phyloP scores from a whole-genome alignment of 495 filamentous ascomycete species.

The Filosporella fistucella region DNA sequence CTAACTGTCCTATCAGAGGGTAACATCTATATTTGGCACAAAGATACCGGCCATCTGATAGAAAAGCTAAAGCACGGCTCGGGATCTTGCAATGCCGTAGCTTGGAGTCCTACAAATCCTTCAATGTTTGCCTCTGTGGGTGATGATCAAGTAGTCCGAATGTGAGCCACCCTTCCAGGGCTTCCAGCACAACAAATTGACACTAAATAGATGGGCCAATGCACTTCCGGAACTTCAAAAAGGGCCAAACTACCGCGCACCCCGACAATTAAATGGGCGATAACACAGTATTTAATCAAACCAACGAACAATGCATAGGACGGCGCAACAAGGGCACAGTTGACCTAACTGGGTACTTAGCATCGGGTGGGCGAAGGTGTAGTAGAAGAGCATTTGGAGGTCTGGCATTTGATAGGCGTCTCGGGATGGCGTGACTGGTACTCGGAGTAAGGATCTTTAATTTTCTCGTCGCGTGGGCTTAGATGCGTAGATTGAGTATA shows the following conservation, averaged over 20 bases:
- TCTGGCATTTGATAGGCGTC: slow-evolving; percentile 14
- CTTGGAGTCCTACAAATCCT: slow-evolving; percentile 83
- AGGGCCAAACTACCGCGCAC: background rate
- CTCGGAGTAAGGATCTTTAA: no score
- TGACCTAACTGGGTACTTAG: background rate
- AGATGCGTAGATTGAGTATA: no score
- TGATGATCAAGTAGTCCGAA: slow-evolving; percentile 80
- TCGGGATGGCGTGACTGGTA: no score
- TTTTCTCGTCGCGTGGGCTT: no score
- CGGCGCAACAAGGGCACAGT: background rate
- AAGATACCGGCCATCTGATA: slow-evolving; percentile 68
- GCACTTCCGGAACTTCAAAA: background rate
- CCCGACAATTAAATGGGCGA: background rate
- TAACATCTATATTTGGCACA: slow-evolving; percentile 84
- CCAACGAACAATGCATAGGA: slow-evolving; percentile 1
- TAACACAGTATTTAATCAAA: slow-evolving; percentile 1
- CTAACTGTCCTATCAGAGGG: slow-evolving; percentile 51
- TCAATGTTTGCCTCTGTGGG: slow-evolving; percentile 88
- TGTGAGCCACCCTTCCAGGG: slow-evolving; percentile 51
- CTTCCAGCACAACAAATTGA: slow-evolving; percentile 1
- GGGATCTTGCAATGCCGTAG: slow-evolving; percentile 82
- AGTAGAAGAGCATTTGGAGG: slow-evolving; percentile 9
- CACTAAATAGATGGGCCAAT: slow-evolving; percentile 9
- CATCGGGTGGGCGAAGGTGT: background rate
- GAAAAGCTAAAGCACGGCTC: slow-evolving; percentile 70